Base-by-base conservation (phyloP, 2,329 filamentous ascomycete genomes). In the Colletotrichum sp. region DNA sequence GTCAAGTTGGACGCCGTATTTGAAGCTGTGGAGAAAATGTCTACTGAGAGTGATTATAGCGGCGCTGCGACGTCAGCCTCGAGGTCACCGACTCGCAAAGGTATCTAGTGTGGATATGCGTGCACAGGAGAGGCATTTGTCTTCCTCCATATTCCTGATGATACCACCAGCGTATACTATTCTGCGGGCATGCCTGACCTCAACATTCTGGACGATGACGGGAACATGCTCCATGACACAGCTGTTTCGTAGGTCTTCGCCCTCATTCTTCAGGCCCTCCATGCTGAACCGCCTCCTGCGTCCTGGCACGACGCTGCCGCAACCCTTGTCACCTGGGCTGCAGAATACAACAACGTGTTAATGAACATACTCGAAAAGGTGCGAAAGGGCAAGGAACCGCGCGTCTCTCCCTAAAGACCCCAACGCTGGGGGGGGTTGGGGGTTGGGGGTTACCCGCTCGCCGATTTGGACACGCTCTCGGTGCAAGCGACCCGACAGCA, bases 211-310 rank as follows among this genome's bases (percentile, higher is more conserved):
- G 4, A 28, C 16, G 79, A 84, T 15, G 79, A 86, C 71, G 79
- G 84, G 30, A 79, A 73, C 13, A 80, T 81, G 71, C 82, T 87
- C 24, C 78, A 86, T 76, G 78, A 78, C 24, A 87, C 84, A 1
- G 84, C 85, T 26, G 81, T 84, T 63, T 82, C 82, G 2, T 83
- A 86, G 76, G 82, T 85, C 30, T 85, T 87, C 66, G 82, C 84
- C 59, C 86, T 87, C 34, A 74, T 84, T 24, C 77, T 87, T 69
- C 80, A 82, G 72, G 83, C 84, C 36, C 77, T 85, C 62, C 77
- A 76, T 65, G 75, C 79, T 8, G 52, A 59, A n/a, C 82, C 81
- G n/a, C 83, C 81, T 3, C 76, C 78, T 8, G 16, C 74, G 71
- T 77, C 78, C 2, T 87, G 82, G 85, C 79, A 84, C 70, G 79